Evolutionary conservation across 768 basidiomycete species (phyloP).

Genomic region (Leucocoprinus leucothites): DNA sequence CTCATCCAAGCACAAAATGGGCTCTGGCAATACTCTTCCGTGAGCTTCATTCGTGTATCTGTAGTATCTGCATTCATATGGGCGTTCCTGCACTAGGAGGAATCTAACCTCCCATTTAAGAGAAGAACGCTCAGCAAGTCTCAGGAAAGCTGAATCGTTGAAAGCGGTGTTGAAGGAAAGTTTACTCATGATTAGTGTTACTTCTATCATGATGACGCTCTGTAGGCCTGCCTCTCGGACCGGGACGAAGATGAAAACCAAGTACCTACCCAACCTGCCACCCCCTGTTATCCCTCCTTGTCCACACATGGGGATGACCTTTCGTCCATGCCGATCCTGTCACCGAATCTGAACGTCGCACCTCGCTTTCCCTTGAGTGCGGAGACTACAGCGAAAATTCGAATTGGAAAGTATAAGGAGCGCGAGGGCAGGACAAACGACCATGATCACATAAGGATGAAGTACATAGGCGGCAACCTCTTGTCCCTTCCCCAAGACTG

Average conservation of each 20-base stretch:
- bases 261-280: slow-evolving; percentile 10
- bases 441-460: slow-evolving; percentile 9
- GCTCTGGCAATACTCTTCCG: no score
- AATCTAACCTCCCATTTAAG: no score
- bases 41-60: no score
- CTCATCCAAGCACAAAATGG: not conserved
- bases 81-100: no score
- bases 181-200: not conserved
- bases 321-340: slow-evolving; percentile 46
- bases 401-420: slow-evolving; percentile 37
- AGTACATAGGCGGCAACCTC: not conserved
- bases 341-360: slow-evolving; percentile 41
- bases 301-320: not conserved
- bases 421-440: slow-evolving; percentile 36
- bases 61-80: no score
- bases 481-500: not conserved
- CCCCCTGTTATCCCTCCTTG: not conserved
- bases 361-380: slow-evolving; percentile 28
- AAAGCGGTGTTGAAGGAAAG: not conserved
- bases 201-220: not conserved
- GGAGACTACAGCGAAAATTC: slow-evolving; percentile 41
- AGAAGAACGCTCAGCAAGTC: not conserved
- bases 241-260: not conserved
- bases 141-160: not conserved
- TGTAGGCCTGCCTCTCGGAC: not conserved